These are phyloP conservation scores for Lathyrus aphaca DNA, from an alignment of 306 rosid genomes.

Conservation along the genomic window DNA sequence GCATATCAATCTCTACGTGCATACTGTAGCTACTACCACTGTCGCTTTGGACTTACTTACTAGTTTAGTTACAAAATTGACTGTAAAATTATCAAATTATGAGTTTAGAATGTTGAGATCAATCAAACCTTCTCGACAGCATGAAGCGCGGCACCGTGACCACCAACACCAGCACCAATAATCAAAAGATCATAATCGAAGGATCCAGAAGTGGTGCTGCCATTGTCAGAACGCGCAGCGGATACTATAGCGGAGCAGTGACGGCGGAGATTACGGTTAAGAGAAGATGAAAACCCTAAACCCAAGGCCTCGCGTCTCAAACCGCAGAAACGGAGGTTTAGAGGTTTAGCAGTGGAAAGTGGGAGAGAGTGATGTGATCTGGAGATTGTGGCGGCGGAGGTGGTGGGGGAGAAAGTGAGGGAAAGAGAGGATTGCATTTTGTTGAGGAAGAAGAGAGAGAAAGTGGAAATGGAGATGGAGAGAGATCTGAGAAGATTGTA, in stretches of 20 bases:
- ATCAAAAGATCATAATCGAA: slow-evolving; percentile 91
- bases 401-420: slow-evolving; percentile 58
- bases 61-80: background rate
- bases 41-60: background rate
- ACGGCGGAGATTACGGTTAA: slow-evolving; percentile 36
- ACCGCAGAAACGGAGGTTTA: slow-evolving; percentile 85
- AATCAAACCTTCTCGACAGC: slow-evolving; percentile 85
- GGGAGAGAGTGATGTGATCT: slow-evolving; percentile 49
- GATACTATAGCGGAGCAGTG: slow-evolving; percentile 39
- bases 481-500: slow-evolving; percentile 23
- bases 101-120: slow-evolving; percentile 1
- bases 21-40: background rate
- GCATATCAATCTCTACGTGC: background rate
- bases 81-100: background rate
- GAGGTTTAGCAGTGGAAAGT: slow-evolving; percentile 38
- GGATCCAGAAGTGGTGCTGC: slow-evolving; percentile 69
- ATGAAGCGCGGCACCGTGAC: slow-evolving; percentile 97
- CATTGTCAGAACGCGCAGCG: slow-evolving; percentile 67
- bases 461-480: background rate
- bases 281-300: slow-evolving; percentile 53
- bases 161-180: slow-evolving; percentile 97
- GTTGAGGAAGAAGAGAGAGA: slow-evolving; percentile 21
- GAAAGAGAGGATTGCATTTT: slow-evolving; percentile 87
- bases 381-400: slow-evolving; percentile 50
- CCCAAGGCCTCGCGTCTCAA: slow-evolving; percentile 64